phyloP scores from a whole-genome alignment of 495 filamentous ascomycete species.

The Aspergillus steynii region DNA sequence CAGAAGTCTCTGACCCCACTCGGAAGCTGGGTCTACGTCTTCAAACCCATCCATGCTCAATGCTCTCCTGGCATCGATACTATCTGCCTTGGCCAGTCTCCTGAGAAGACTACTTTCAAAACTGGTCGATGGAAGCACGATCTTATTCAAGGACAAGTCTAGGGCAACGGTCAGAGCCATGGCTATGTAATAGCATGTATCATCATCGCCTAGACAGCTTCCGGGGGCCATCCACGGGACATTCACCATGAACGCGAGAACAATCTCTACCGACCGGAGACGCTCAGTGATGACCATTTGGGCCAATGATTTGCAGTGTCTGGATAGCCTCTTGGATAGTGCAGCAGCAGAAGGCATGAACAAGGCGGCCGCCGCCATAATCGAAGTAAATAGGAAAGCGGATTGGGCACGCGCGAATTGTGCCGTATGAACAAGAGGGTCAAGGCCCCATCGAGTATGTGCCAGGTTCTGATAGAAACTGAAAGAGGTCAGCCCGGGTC shows the following conservation, averaged over 20 bases:
- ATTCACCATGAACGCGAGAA: slow-evolving; percentile 75
- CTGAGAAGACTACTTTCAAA: slow-evolving; percentile 49
- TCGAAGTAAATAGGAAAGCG: slow-evolving; percentile 69
- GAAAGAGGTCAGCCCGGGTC: slow-evolving; percentile 8
- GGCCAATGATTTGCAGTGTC: slow-evolving; percentile 64
- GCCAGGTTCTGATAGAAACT: slow-evolving; percentile 71
- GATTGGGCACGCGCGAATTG: slow-evolving; percentile 65
- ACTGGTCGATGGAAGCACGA: slow-evolving; percentile 55
- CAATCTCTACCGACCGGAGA: slow-evolving; percentile 68
- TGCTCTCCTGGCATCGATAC: slow-evolving; percentile 63
- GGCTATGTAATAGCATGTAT: slow-evolving; percentile 69
- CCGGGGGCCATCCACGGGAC: slow-evolving; percentile 75
- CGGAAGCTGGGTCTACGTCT: slow-evolving; percentile 59
- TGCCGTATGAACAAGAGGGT: slow-evolving; percentile 62
- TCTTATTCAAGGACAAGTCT: slow-evolving; percentile 69
- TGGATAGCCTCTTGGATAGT: slow-evolving; percentile 60
- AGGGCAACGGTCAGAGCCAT: slow-evolving; percentile 68
- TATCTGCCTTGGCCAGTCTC: slow-evolving; percentile 59
- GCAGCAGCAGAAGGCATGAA: slow-evolving; percentile 64
- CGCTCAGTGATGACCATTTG: slow-evolving; percentile 58
- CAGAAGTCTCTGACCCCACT: slow-evolving; percentile 58
- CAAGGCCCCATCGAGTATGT: slow-evolving; percentile 73
- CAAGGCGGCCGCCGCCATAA: slow-evolving; percentile 62
- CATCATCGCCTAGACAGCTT: slow-evolving; percentile 65
- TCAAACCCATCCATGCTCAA: slow-evolving; percentile 67